phyloP scores from a whole-genome alignment of 2,329 filamentous ascomycete species.

The Sphaerulina populicola region DNA sequence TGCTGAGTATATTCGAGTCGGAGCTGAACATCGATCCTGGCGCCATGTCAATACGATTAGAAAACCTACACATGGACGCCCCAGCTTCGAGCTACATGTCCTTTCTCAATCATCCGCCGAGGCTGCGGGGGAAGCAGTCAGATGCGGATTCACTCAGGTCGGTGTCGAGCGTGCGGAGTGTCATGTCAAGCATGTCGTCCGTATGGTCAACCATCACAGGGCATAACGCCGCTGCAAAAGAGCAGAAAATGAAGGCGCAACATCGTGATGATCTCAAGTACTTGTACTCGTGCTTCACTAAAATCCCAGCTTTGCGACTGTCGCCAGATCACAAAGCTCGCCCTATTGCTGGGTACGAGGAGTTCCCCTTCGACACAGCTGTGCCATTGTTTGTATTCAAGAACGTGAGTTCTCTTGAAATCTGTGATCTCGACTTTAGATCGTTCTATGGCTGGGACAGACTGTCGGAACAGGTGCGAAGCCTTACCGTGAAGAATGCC shows the following conservation, averaged over 20 bases:
- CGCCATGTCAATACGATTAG: conserved; percentile 89
- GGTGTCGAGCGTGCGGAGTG: conserved; percentile 90
- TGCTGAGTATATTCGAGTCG: conserved; percentile 80
- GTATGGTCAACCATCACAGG: conserved; percentile 86
- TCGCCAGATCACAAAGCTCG: conserved; percentile 88
- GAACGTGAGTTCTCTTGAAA: conserved; percentile 86
- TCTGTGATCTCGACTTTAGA: conserved; percentile 90
- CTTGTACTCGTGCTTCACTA: conserved; percentile 95
- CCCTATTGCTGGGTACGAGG: conserved; percentile 86
- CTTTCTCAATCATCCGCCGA: conserved; percentile 73
- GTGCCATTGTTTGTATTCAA: conserved; percentile 97
- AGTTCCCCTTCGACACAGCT: conserved; percentile 90
- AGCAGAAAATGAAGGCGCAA: conserved; percentile 80
- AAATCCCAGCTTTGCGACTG: conserved; percentile 83
- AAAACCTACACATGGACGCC: conserved; percentile 84
- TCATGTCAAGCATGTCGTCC: conserved; percentile 93
- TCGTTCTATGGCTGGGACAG: conserved; percentile 98
- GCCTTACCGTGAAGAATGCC: conserved; percentile 78
- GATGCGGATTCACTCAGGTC: conserved; percentile 90
- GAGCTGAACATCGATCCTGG: conserved; percentile 84
- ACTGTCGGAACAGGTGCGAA: conserved; percentile 81
- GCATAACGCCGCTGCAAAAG: conserved; percentile 70
- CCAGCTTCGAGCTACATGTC: conserved; percentile 91
- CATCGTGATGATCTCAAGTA: conserved; percentile 86
- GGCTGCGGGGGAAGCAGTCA: conserved; percentile 58